A percentile compares a stretch with the other conserved stretches of the same genome.
These are phyloP conservation scores for Jacaranda mimosifolia DNA, from an alignment of 257 asterid genomes.

Conservation along the genomic window DNA sequence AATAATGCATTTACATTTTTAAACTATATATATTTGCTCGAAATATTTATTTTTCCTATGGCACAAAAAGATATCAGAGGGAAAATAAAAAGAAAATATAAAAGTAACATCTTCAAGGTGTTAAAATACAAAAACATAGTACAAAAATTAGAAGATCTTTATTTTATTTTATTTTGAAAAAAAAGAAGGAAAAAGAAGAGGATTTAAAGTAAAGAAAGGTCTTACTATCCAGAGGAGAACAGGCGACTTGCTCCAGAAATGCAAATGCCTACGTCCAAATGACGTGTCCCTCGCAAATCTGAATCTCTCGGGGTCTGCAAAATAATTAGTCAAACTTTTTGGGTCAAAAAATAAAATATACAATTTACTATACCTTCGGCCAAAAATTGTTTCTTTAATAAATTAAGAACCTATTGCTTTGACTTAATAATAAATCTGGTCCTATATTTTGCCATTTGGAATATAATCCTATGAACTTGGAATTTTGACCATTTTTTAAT, in stretches of 20 bases:
- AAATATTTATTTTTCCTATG: too few relatives aligned
- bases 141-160: too few relatives aligned
- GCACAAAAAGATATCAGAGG: too few relatives aligned
- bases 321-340: neutral
- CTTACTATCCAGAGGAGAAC: slow-evolving; percentile 84
- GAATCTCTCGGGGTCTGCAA: slow-evolving; percentile 89
- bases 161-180: too few relatives aligned
- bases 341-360: neutral
- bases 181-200: neutral
- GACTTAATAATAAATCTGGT: neutral
- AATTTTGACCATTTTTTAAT: neutral
- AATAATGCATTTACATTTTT: too few relatives aligned
- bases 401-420: too few relatives aligned
- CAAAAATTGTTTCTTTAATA: too few relatives aligned
- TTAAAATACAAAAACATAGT: neutral
- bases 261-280: slow-evolving; percentile 86
- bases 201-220: neutral
- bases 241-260: slow-evolving; percentile 79
- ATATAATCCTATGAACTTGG: neutral
- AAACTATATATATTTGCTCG: too few relatives aligned
- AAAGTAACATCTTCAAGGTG: neutral
- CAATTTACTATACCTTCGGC: neutral
- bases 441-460: neutral
- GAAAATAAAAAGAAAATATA: too few relatives aligned
- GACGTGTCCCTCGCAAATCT: slow-evolving; percentile 95